Conservation (phyloP, 1,284 basidiomycete genomes). For the Heterobasidion annosum region DNA sequence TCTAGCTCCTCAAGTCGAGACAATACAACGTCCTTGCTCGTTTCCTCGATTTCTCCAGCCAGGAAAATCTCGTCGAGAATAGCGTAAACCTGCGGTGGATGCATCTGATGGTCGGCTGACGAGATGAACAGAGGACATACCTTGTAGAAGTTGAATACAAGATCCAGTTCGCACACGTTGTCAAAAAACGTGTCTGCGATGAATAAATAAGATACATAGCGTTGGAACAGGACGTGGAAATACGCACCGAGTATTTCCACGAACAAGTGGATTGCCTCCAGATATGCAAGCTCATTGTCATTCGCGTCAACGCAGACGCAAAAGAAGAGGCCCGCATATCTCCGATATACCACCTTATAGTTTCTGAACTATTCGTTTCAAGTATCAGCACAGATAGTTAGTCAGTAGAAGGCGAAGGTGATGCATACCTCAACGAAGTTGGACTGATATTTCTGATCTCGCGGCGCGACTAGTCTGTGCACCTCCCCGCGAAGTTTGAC, state of each 20-base stretch:
- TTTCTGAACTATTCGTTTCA: constrained; percentile 69
- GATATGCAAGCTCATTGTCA: constrained; percentile 95
- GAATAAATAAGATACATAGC: not conserved
- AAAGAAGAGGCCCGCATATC: constrained; percentile 97
- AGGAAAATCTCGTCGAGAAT: constrained; percentile 98
- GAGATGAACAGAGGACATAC: constrained; percentile 29
- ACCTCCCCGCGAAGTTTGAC: constrained; percentile 91
- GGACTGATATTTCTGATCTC: constrained; percentile 98
- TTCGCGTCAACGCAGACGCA: constrained; percentile 96
- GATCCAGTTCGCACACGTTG: constrained; percentile 94
- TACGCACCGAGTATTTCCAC: constrained; percentile 91
- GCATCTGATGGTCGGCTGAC: not conserved
- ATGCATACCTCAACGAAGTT: constrained; percentile 94
- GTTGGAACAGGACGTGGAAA: not conserved
- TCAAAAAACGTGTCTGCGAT: constrained; percentile 91
- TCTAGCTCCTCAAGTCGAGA: constrained; percentile 85
- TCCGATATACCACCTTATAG: constrained; percentile 90
- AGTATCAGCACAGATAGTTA: not conserved
- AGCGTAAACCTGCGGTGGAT: constrained; percentile 71
- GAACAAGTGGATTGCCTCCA: constrained; percentile 97
- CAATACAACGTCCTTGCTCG: constrained; percentile 91
- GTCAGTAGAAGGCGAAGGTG: not conserved
- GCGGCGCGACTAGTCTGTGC: constrained; percentile 89
- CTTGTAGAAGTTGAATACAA: constrained; percentile 99
- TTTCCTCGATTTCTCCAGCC: constrained; percentile 98